Conservation (phyloP, 805 yeast genomes). For the Ogataea populi-albae region DNA sequence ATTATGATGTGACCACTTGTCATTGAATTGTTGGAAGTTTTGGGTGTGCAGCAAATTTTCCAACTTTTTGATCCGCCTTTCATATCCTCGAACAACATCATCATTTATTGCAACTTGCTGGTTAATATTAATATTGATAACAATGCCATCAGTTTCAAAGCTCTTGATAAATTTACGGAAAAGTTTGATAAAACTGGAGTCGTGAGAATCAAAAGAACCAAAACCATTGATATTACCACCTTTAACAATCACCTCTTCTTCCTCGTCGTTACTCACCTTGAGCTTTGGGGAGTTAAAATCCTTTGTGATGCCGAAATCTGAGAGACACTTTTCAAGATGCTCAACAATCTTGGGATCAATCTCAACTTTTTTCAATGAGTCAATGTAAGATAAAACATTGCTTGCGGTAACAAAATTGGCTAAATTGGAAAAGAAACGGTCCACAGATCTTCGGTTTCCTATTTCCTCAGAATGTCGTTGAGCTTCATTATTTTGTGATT, state of each 20-base stretch:
- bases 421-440: constrained; percentile 16
- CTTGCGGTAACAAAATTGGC: constrained; percentile 22
- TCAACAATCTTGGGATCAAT: constrained; percentile 34
- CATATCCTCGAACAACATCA: constrained; percentile 58
- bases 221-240: constrained; percentile 24
- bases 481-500: constrained; percentile 4
- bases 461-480: background rate
- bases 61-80: constrained; percentile 67
- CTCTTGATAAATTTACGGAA: constrained; percentile 45
- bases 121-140: constrained; percentile 32
- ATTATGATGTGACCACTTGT: constrained; percentile 30
- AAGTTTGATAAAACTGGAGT: constrained; percentile 36
- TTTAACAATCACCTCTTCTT: constrained; percentile 22
- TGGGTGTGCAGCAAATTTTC: constrained; percentile 77
- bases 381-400: constrained; percentile 38
- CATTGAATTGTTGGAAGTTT: constrained; percentile 52
- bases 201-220: constrained; percentile 31
- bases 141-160: constrained; percentile 37
- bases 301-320: constrained; percentile 11
- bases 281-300: constrained; percentile 1
- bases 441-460: constrained; percentile 5
- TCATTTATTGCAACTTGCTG: constrained; percentile 27
- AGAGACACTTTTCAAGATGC: constrained; percentile 38
- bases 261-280: constrained; percentile 6
- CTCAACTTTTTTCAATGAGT: constrained; percentile 29